Base-by-base conservation (phyloP, 805 yeast species). In the Komagataella kurtzmanii region DNA sequence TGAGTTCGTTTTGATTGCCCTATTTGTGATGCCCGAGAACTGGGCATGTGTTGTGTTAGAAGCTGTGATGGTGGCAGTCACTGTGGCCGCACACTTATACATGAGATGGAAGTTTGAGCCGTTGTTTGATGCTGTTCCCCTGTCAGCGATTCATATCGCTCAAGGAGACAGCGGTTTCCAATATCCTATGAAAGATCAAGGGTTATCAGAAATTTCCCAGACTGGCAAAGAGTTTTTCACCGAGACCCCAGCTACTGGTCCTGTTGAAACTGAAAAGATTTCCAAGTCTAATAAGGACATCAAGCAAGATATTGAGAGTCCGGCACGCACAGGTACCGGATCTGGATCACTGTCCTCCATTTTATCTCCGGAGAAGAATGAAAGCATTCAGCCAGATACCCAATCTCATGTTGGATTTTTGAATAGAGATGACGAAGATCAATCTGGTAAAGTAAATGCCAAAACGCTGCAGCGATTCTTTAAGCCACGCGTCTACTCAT, bases 1-100 rank as follows among this genome's bases (percentile, higher is more conserved):
- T 47, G 88, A 86, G 65, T 67, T 83, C 47, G 81, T 87, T 65
- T 67, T 85, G 52, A 65, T 79, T 53, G 91, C 85, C 45, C 70
- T 86, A 62, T 85, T 85, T 61, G 84, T 85, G 45, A 80, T 84
- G 80, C 77, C 80, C 47, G 83, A 86, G 70, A 74, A 83, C 56
- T 86, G 91, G 91, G 88, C 85, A 19, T 79, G 83, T 58, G 79
- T 85, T 56, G 93, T 72, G 2, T 68, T 86, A 52, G 90, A 85
- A 65, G 83, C 71, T 52, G 73, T 80, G n/a, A 65, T 75, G 54
- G 57, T 83, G 14, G 78, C 63, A n/a, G 76, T 69, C 47, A 83
- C 91, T 12, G 82, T 77, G 24, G 63, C 66, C 18, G 68, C 76
- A 30, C 91, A 85, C 61, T 54, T 85, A 30, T 82, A 73, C 63